Base-by-base conservation (phyloP, 169 alveolate genomes). In the Plasmodium coatneyi region DNA sequence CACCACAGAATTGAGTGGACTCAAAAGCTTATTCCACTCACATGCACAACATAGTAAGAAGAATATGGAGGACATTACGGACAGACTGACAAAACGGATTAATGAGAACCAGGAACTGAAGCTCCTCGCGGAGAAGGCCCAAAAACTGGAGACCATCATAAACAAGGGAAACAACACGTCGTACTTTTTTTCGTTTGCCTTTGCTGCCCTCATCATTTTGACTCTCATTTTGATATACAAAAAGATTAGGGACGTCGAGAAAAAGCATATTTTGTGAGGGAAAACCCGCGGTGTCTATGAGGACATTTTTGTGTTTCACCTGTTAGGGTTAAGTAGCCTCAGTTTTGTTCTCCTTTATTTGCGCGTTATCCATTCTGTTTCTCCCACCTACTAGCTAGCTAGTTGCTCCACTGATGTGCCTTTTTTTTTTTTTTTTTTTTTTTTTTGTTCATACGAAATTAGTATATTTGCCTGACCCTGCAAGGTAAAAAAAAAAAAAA, bases 181-280 rank as follows among this genome's bases (percentile, higher is more conserved):
- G 7, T 89, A 89, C 49, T 0, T 79, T 14, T 89, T 89, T 19
- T 54, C 74, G 7, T 10, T 89, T 60, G 56, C 74, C 2, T 89
- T 89, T 80, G 82, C 94, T 66, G 41, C 19, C 22, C 78, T 89
- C 41, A 80, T 89, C 5, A 52, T 89, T 39, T 34, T 70, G 10
- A 89, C 94, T 3, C 66, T 89, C 16, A 60, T 78, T 14, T 19
- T 89, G 34, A 89, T 89, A 9, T 89, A 89, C 66, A 89, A 89
- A 22, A 89, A 89, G 80, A 89, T 89, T 22, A 60, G 94, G n/a
- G 94, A 89, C 19, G 94, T 89, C 2, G 94, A 89, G 36, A 89
- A 89, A 46, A 89, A 89, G 71, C 94, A 89, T 34, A 89, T 89
- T 70, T 71, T 89, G 46, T 89, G 82, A 79, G 74, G 36, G 0